Conservation (phyloP, 176 grass and related monocot genomes). For the Hyparrhenia diplandra region DNA sequence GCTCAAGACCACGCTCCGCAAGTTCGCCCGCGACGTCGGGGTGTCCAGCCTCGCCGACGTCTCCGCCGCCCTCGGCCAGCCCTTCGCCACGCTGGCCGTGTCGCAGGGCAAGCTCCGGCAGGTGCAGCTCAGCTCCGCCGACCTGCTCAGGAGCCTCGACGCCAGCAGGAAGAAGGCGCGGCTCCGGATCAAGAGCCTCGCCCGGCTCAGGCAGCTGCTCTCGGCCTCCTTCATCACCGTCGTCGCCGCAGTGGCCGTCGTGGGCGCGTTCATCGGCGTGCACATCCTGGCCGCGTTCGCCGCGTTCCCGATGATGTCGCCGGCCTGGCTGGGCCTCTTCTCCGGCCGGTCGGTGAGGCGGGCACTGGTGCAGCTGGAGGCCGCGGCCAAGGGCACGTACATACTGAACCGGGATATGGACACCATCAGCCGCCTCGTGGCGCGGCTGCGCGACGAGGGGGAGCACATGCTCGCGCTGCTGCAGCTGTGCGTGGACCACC, state of each 20-base stretch:
- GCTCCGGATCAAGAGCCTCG: conserved; percentile 49
- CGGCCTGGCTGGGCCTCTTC: conserved; percentile 26
- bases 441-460: conserved; percentile 68
- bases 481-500: conserved; percentile 58
- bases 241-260: conserved; percentile 34
- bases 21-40: conserved; percentile 41
- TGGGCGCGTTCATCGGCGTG: conserved; percentile 62
- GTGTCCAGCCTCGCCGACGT: conserved; percentile 40
- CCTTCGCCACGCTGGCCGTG: conserved; percentile 45
- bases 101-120: conserved; percentile 53
- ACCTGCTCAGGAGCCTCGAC: conserved; percentile 62
- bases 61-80: conserved; percentile 40
- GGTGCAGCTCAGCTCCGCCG: conserved; percentile 45
- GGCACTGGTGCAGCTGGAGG: conserved; percentile 68
- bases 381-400: conserved; percentile 72
- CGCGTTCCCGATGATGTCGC: conserved; percentile 35
- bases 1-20: conserved; percentile 67
- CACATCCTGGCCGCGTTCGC: conserved; percentile 62
- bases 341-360: conserved; percentile 30
- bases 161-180: conserved; percentile 53
- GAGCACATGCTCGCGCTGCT: conserved; percentile 77
- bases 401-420: conserved; percentile 91
- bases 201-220: conserved; percentile 43
- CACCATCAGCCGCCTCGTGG: conserved; percentile 83
- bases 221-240: conserved; percentile 44